phyloP scores from a whole-genome alignment of 768 basidiomycete genomes.

The Glaciozyma antarctica region DNA sequence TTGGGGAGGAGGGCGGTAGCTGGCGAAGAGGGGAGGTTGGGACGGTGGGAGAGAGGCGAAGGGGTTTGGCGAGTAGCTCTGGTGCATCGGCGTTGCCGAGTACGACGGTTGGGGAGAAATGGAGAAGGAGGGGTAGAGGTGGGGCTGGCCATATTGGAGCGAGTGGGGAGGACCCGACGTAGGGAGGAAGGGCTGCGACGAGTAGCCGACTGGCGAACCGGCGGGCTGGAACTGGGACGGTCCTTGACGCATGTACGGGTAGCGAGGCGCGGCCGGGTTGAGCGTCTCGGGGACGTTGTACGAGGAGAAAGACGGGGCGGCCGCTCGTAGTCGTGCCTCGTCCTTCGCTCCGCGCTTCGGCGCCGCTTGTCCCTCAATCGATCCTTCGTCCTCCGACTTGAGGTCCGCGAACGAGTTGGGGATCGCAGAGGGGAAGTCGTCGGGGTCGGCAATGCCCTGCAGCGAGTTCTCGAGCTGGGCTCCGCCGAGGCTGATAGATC shows the following conservation, averaged over 20 bases:
- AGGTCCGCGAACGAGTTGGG: conserved; percentile 76
- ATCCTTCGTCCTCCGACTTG: conserved; percentile 68
- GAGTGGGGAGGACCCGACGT: neutral
- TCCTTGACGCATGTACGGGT: neutral
- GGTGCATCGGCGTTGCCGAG: neutral
- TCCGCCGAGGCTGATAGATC: conserved; percentile 35
- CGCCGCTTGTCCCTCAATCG: conserved; percentile 1
- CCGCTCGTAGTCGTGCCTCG: conserved; percentile 25
- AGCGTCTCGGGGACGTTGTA: conserved; percentile 6
- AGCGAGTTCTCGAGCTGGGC: conserved; percentile 65
- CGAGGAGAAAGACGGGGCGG: conserved; percentile 24
- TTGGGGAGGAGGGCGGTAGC: conserved; percentile 11
- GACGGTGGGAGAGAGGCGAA: conserved; percentile 7
- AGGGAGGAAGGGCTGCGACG: neutral
- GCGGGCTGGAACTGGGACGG: conserved; percentile 4
- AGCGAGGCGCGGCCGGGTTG: neutral
- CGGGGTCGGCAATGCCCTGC: conserved; percentile 61
- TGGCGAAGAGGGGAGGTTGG: neutral
- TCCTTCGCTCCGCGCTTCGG: conserved; percentile 19
- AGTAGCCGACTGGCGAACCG: neutral
- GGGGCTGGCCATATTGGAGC: neutral
- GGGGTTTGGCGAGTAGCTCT: neutral
- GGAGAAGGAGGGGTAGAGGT: conserved; percentile 8
- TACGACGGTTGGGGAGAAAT: neutral
- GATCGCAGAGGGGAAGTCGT: conserved; percentile 57